These are phyloP conservation scores for Saprolegnia diclina DNA, from an alignment of 352 stramenopile genomes.

Conservation along the genomic window DNA sequence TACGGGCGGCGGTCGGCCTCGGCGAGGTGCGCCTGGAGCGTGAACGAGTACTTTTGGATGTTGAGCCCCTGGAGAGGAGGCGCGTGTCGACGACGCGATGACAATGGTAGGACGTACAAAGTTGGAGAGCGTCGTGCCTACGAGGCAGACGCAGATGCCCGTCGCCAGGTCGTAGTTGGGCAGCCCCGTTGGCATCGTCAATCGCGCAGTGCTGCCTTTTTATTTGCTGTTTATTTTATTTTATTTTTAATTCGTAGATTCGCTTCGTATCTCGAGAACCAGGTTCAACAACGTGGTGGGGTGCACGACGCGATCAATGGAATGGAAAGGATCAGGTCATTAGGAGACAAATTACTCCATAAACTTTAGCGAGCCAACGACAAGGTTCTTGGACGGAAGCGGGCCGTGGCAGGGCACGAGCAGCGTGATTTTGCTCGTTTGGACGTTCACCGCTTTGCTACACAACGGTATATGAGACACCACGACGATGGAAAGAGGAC, in stretches of 20 bases:
- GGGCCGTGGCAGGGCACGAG: slow-evolving; percentile 76
- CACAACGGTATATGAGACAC: slow-evolving; percentile 7
- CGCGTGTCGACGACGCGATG: neutral
- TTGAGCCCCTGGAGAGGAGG: slow-evolving; percentile 49
- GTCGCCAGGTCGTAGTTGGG: slow-evolving; percentile 20
- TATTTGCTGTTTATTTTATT: too few species aligned
- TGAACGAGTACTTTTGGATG: slow-evolving; percentile 87
- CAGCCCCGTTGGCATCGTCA: slow-evolving; percentile 7
- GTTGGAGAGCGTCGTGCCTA: slow-evolving; percentile 27
- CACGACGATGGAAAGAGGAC: neutral
- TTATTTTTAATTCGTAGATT: neutral
- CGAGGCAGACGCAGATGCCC: slow-evolving; percentile 24
- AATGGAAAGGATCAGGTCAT: too few species aligned
- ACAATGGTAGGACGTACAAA: slow-evolving; percentile 13
- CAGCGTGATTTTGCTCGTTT: slow-evolving; percentile 72
- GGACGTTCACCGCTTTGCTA: slow-evolving; percentile 31
- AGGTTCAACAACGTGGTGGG: neutral
- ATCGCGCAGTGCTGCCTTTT: neutral
- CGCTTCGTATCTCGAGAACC: neutral
- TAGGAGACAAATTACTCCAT: slow-evolving; percentile 19
- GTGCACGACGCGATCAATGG: too few species aligned
- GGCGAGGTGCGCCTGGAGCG: slow-evolving; percentile 55
- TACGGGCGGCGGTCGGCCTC: slow-evolving; percentile 30
- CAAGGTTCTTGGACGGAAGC: slow-evolving; percentile 67
- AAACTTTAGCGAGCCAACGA: slow-evolving; percentile 55